Evolutionary conservation across 257 asterid genomes (phyloP), one percentile per base, ranked within the genome.

Genomic region (Scutellaria baicalensis): DNA sequence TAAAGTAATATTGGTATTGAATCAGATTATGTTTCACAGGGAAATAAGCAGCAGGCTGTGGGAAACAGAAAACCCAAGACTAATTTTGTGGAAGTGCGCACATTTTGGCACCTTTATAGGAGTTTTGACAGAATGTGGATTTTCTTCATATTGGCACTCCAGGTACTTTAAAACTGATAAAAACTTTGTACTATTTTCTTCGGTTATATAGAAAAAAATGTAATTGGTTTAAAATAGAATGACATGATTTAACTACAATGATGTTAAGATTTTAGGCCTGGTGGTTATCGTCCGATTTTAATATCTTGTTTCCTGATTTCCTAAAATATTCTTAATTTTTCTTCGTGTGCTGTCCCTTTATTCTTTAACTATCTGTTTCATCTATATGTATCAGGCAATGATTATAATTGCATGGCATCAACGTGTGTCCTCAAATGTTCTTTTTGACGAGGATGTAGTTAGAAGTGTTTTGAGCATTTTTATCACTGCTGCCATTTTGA

Each of bases 1-100:
- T 40, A 40, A 40, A 27, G 43, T 49, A 36, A 55, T 55, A 66
- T 23, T 58, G 63, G 66, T 56, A 74, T 74, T 64, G 68, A 80
- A 48, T 68, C 45, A 31, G 59, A 55, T 58, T 61, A 58, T 80
- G 71, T 75, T 71, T 76, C 49, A 43, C 92, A 88, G 96, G 81
- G 84, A 76, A 71, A 54, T 67, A 75, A 76, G 74, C 83, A 85
- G 77, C 83, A 85, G 77, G 80, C 84, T 42, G 66, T 84, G 8
- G 96, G 99, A 73, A 79, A 80, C 51, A 84, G 87, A 73, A 94
- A 91, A 79, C 96, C 97, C 59, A 94, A 94, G 86, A 79, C 95
- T 51, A 94, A 94, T 82, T 94, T 91, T 80, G 99, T 91, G 56
- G 99, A 94, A 84, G 78, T 91, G 62, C 97, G 99, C 67, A 94